Evolutionary conservation across 2,329 filamentous ascomycete species (phyloP), one percentile per base, ranked within the genome.

Genomic region (Ophiocordyceps unilateralis): DNA sequence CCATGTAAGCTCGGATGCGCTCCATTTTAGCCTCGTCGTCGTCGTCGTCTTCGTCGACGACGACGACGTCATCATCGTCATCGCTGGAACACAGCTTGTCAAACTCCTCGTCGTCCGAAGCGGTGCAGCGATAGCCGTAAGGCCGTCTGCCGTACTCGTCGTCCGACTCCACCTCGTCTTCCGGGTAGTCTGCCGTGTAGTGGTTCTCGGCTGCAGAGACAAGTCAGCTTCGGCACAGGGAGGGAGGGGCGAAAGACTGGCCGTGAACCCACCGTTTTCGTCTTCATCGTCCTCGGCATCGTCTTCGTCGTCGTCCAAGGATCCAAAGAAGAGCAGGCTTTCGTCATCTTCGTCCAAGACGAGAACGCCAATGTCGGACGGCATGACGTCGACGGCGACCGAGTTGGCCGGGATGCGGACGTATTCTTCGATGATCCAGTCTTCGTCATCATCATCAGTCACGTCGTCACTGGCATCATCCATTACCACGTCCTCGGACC

Each of bases 161-260:
- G 50, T 86, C 81, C 15, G 76, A 79, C 39, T 76, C 78, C 14
- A 86, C 70, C 55, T 88, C 83, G 43, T 88, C 82, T 47, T 88
- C 83, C 1, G 83, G 83, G 50, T 88, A 88, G 56, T 88, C 83
- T 43, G 81, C 79, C 4, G 78, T 76, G 54, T 87, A 86, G 58
- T 85, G 78, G 52, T 85, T 81, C 55, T 88, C 83, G 30, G 83
- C 80, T 78, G 46, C 20, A 11, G 3, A 17, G 8, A 8, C 12
- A n/a, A 32, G 47, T 48, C 39, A 44, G 44, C 17, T 5, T 37
- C 21, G n/a, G n/a, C n/a, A n/a, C n/a, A 32, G 9, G 12, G 4
- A 4, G 28, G 14, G 28, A 32, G 10, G 14, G 28, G 28, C 4
- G 28, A 32, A 15, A 15, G 8, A 15, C 28, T 32, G 17, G 22